Percentiles rank a stretch among this genome's conserved stretches.
Conservation (phyloP, 345 rosid genomes). For the Cardamine resedifolia region DNA sequence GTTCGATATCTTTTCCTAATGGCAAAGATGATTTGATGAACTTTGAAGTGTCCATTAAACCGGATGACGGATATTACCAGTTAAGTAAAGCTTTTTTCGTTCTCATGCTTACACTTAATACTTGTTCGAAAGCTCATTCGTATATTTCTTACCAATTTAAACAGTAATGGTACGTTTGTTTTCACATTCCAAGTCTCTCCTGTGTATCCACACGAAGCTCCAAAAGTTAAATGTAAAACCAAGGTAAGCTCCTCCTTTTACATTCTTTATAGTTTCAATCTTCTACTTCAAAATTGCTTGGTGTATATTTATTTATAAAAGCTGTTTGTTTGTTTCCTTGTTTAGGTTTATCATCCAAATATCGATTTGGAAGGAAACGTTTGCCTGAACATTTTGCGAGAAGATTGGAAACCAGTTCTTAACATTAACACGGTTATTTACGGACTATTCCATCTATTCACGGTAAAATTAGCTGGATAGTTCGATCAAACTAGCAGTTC, state of each 20-base stretch:
- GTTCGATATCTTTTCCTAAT: conserved; percentile 65
- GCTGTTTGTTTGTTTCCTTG: conserved; percentile 6
- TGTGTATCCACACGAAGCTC: conserved; percentile 93
- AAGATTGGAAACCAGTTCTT: conserved; percentile 99
- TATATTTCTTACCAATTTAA: neutral
- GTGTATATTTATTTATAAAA: neutral
- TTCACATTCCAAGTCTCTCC: conserved; percentile 91
- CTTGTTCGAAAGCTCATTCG: neutral
- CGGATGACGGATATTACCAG: conserved; percentile 87
- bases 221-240: conserved; percentile 97
- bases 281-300: neutral
- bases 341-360: conserved; percentile 91
- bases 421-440: conserved; percentile 89
- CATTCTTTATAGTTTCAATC: neutral
- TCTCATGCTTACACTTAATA: neutral
- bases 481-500: neutral
- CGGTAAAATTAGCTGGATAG: conserved; percentile 44
- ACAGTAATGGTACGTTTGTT: conserved; percentile 76
- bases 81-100: conserved; percentile 39
- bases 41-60: conserved; percentile 74
- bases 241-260: conserved; percentile 49
- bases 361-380: conserved; percentile 99
- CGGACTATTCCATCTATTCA: conserved; percentile 89
- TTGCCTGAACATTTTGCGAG: conserved; percentile 88
- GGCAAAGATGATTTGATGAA: conserved; percentile 87